Conservation (phyloP, 2,329 filamentous ascomycete genomes). For the Penicillium sp. region DNA sequence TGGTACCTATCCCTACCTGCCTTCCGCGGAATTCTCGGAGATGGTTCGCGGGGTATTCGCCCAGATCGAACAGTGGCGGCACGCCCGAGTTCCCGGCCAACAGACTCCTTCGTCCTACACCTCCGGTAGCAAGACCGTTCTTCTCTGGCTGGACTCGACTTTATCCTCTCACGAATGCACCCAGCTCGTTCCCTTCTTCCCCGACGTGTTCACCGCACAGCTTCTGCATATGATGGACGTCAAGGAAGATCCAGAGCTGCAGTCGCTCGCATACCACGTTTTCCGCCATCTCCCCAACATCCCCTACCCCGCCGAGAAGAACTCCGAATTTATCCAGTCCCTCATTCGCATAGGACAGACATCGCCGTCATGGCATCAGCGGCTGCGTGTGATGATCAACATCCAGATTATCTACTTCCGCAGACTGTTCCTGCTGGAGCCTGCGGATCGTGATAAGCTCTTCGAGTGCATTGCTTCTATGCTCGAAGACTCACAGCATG, state of each 20-base stretch:
- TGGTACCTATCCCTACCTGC: slow-evolving; percentile 78
- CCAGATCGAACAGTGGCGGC: slow-evolving; percentile 81
- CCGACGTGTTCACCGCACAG: slow-evolving; percentile 82
- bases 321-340: slow-evolving; percentile 76
- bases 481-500: slow-evolving; percentile 86
- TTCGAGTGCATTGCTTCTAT: slow-evolving; percentile 94
- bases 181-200: slow-evolving; percentile 87
- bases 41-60: slow-evolving; percentile 74
- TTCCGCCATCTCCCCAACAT: slow-evolving; percentile 96
- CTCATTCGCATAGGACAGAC: slow-evolving; percentile 84
- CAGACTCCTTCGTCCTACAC: slow-evolving; percentile 94
- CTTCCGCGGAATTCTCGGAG: slow-evolving; percentile 68
- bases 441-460: slow-evolving; percentile 71
- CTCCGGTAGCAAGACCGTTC: slow-evolving; percentile 89
- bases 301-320: slow-evolving; percentile 82
- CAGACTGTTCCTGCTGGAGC: slow-evolving; percentile 80
- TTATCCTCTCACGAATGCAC: slow-evolving; percentile 91
- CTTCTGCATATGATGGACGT: slow-evolving; percentile 99
- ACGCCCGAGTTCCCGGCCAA: slow-evolving; percentile 78
- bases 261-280: slow-evolving; percentile 91
- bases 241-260: slow-evolving; percentile 94
- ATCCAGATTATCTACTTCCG: slow-evolving; percentile 99
- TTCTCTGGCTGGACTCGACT: slow-evolving; percentile 91
- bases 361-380: slow-evolving; percentile 90
- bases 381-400: slow-evolving; percentile 89